Base-by-base conservation (phyloP, 176 grass and related monocot genomes). In the Pharus latifolius region DNA sequence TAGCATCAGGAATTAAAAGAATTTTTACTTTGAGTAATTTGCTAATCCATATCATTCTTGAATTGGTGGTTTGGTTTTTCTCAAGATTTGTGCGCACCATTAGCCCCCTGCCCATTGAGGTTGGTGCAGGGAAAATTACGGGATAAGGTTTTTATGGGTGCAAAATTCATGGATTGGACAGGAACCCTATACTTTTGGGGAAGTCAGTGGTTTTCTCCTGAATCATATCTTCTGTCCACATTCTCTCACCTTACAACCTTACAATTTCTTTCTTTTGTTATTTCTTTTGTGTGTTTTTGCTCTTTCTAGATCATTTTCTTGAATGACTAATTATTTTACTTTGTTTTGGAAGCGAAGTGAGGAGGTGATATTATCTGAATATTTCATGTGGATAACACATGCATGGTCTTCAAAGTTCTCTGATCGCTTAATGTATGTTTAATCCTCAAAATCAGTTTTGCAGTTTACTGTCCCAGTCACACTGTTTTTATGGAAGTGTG, bases 391-490 rank as follows among this genome's bases (percentile, higher is more conserved):
- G 87, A 85, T 35, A 63, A n/a, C 23, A 43, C 19, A 24, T 15
- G 31, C 20, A 71, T 77, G 64, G 78, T 86, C 72, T 90, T 89
- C 82, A 89, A 89, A 85, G 73, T 82, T 78, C 77, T 89, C 82
- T 89, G 82, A 78, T 85, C 23, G 25, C 29, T 73, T 73, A 31
- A 17, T 73, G 15, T 13, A n/a, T n/a, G n/a, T n/a, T n/a, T 38
- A 9, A 9, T 38, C 9, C 35, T 42, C 1, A 61, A 24, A 19
- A 7, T 0, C 7, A 15, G 20, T 28, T 12, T 53, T 14, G 7
- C 1, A 1, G 20, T 16, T 23, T 12, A 9, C 9, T 38, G 6
- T 38, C 9, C 1, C 12, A 24, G 52, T 47, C 34, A 6, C 14
- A 24, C 46, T 32, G 5, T 22, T 62, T 49, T 4, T 5, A 5